These are phyloP conservation scores for Alternaria gansuensis DNA, from an alignment of 2,329 filamentous ascomycete genomes.

Conservation along the genomic window DNA sequence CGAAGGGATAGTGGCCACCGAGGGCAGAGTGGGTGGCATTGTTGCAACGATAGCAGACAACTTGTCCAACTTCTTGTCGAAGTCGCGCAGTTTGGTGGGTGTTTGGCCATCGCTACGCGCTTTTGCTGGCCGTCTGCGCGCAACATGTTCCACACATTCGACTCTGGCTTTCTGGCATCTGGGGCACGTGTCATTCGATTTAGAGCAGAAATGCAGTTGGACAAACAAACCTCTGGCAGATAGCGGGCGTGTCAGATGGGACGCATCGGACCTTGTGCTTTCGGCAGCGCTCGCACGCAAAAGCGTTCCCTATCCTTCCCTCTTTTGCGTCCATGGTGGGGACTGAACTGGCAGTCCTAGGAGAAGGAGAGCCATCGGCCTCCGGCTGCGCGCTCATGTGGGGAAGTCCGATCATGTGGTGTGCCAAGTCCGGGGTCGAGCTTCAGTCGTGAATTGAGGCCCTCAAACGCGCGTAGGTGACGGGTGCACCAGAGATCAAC, in stretches of 20 bases:
- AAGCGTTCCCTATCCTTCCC: constrained; percentile 49
- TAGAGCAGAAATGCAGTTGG: constrained; percentile 19
- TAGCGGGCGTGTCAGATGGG: constrained; percentile 42
- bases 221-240: constrained; percentile 48
- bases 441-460: constrained; percentile 27
- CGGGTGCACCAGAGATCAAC: constrained; percentile 21
- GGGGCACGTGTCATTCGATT: constrained; percentile 45
- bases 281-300: constrained; percentile 50
- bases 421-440: constrained; percentile 43
- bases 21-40: constrained; percentile 41
- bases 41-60: constrained; percentile 46
- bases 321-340: constrained; percentile 49
- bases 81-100: constrained; percentile 44
- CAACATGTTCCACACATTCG: constrained; percentile 51
- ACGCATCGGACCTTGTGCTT: constrained; percentile 52
- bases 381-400: constrained; percentile 42
- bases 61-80: constrained; percentile 49
- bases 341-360: constrained; percentile 38
- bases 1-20: constrained; percentile 33
- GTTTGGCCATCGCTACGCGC: constrained; percentile 38
- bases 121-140: constrained; percentile 49
- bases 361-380: constrained; percentile 37
- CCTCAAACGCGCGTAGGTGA: constrained; percentile 13
- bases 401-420: constrained; percentile 48
- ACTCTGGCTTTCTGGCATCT: constrained; percentile 51